Conservation (phyloP, 2,329 filamentous ascomycete genomes). For the Pseudophaeomoniella oleicola region DNA sequence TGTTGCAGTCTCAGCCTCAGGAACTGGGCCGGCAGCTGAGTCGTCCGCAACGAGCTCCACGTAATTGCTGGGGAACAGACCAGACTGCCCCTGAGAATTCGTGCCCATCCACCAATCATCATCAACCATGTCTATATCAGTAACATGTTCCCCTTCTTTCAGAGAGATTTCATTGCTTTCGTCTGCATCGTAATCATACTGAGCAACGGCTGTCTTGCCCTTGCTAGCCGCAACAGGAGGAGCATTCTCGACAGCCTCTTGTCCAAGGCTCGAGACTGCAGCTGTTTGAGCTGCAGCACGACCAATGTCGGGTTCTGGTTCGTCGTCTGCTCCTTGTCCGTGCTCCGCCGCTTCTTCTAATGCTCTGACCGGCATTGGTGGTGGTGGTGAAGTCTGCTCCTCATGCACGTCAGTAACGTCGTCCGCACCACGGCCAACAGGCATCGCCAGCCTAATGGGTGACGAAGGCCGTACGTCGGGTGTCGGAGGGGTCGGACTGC, state of each 20-base stretch:
- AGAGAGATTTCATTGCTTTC: conserved; percentile 95
- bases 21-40: conserved; percentile 18
- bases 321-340: conserved; percentile 50
- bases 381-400: conserved; percentile 24
- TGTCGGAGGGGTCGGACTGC: conserved; percentile 34
- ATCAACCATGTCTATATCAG: conserved; percentile 91
- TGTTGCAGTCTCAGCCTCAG: conserved; percentile 17
- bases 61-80: conserved; percentile 94
- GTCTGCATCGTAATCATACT: conserved; percentile 95
- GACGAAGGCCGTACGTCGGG: conserved; percentile 44
- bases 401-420: conserved; percentile 28
- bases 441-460: conserved; percentile 74
- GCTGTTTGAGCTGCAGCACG: conserved; percentile 46
- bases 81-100: conserved; percentile 55
- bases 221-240: conserved; percentile 27
- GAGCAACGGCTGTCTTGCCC: conserved; percentile 61
- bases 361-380: conserved; percentile 45
- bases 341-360: conserved; percentile 42
- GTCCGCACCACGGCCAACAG: conserved; percentile 50
- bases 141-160: conserved; percentile 73
- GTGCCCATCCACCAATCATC: conserved; percentile 98
- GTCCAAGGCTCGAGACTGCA: conserved; percentile 31
- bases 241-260: conserved; percentile 29
- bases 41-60: conserved; percentile 67
- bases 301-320: conserved; percentile 49